Evolutionary conservation across 257 asterid genomes (phyloP).

Genomic region (Ajuga chamaepitys): DNA sequence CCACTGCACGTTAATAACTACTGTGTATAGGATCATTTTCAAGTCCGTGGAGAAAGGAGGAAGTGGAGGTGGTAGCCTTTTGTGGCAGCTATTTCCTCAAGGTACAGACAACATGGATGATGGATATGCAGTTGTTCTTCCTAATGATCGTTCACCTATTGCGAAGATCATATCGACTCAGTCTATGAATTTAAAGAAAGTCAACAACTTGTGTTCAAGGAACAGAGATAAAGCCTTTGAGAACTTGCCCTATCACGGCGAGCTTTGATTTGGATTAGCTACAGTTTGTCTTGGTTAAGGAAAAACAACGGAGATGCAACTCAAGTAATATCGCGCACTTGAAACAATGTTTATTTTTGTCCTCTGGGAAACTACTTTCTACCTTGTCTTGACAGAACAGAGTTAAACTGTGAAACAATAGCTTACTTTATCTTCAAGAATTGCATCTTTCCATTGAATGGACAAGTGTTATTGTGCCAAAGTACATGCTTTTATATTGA

Average conservation of each 20-base stretch:
- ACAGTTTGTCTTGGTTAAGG: neutral
- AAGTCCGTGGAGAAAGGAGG: slow-evolving; percentile 65
- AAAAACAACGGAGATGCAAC: neutral
- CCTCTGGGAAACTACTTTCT: neutral
- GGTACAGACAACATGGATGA: slow-evolving; percentile 84
- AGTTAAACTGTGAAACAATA: no score
- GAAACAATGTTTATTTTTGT: neutral
- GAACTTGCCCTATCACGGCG: slow-evolving; percentile 35
- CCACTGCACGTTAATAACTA: slow-evolving; percentile 38
- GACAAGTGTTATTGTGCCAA: neutral
- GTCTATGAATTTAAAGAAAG: slow-evolving; percentile 43
- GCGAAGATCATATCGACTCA: slow-evolving; percentile 49
- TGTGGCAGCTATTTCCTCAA: slow-evolving; percentile 83
- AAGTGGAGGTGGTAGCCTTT: slow-evolving; percentile 56
- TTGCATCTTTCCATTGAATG: no score
- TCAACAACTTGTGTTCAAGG: slow-evolving; percentile 50
- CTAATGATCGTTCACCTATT: slow-evolving; percentile 40
- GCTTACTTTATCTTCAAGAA: neutral
- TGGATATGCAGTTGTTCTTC: slow-evolving; percentile 65
- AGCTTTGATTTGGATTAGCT: slow-evolving; percentile 28
- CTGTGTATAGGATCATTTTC: slow-evolving; percentile 45
- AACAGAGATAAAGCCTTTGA: slow-evolving; percentile 43
- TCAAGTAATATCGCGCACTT: neutral
- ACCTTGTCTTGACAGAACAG: no score
- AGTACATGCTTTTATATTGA: neutral